Percentiles rank a stretch among this genome's conserved stretches.
These are phyloP conservation scores for Sparassis latifolia DNA, from an alignment of 1,284 basidiomycete species.

Conservation along the genomic window DNA sequence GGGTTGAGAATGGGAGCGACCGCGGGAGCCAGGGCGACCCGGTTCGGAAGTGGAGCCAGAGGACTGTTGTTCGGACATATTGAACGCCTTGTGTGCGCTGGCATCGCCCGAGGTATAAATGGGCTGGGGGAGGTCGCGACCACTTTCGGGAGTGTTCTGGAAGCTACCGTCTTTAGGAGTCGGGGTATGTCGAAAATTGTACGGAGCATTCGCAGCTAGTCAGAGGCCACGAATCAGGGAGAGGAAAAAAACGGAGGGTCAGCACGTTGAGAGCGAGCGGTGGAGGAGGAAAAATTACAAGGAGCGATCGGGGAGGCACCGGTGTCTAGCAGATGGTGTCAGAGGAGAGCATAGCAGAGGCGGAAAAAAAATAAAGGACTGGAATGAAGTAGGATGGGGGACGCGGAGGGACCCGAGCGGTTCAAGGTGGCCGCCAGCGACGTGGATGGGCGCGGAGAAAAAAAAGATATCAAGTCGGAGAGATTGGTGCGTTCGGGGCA, in stretches of 20 bases:
- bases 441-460: neutral
- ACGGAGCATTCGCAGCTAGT: too few relatives aligned
- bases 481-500: conserved; percentile 11
- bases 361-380: conserved; percentile 6
- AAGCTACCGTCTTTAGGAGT: conserved; percentile 9
- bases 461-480: neutral
- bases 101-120: conserved; percentile 20
- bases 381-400: conserved; percentile 5
- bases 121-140: conserved; percentile 13
- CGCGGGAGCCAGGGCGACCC: conserved; percentile 16
- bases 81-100: conserved; percentile 9
- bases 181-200: too few relatives aligned
- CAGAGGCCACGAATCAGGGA: too few relatives aligned
- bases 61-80: conserved; percentile 19
- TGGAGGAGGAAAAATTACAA: neutral
- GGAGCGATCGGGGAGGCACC: conserved; percentile 6
- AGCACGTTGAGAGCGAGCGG: conserved; percentile 6
- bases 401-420: conserved; percentile 4
- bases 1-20: conserved; percentile 14
- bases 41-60: conserved; percentile 16
- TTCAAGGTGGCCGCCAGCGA: conserved; percentile 7
- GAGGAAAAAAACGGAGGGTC: neutral
- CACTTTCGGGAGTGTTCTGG: conserved; percentile 22
- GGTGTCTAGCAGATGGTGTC: neutral
- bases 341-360: conserved; percentile 5